Evolutionary conservation across 2,329 filamentous ascomycete species (phyloP), one percentile per base, ranked within the genome.

Genomic region (Geosmithia morbida): DNA sequence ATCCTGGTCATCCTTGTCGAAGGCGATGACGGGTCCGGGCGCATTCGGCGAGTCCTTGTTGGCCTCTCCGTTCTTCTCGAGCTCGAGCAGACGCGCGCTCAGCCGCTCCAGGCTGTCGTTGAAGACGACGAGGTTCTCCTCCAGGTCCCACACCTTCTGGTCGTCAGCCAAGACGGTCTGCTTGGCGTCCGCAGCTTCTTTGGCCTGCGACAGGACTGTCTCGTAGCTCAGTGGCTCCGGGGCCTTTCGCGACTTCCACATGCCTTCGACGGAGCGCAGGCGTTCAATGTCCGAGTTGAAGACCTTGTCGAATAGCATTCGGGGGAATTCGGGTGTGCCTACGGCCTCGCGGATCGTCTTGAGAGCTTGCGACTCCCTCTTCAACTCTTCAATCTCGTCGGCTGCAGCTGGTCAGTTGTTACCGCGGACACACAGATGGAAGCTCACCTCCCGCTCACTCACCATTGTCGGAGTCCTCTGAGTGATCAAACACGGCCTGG

Each of bases 1-100:
- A 59, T 97, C 90, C 37, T 83, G 79, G 57, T 98, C 92, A 60
- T 98, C 92, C 67, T 98, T 98, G 70, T 98, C 92, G 58, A 98
- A 98, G 2, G 77, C 79, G 46, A 98, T 81, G 29, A 82, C 75
- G 2, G 85, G 79, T 16, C 74, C 70, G 14, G 75, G 68, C 1
- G 67, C 70, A 10, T 45, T 43, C 1, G 70, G 69, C 2, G 69
- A 63, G 41, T 65, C 64, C 48, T 66, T 66, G 33, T 65, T 56
- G 17, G 17, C 22, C 33, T 37, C 14, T 11, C 3, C 14, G 6
- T 26, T 44, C 44, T 65, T 64, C 60, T 81, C 81, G 49, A 84
- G 69, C 45, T 80, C 71, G 46, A 83, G 70, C 44, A 92, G 70
- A 39, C 90, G 81, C 56, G 76, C 78, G 62, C 84, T 87, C 29